A percentile compares a stretch with the other conserved stretches of the same genome.
Evolutionary conservation across 169 alveolate species (phyloP).

Genomic region (Plasmodium gallinaceum): DNA sequence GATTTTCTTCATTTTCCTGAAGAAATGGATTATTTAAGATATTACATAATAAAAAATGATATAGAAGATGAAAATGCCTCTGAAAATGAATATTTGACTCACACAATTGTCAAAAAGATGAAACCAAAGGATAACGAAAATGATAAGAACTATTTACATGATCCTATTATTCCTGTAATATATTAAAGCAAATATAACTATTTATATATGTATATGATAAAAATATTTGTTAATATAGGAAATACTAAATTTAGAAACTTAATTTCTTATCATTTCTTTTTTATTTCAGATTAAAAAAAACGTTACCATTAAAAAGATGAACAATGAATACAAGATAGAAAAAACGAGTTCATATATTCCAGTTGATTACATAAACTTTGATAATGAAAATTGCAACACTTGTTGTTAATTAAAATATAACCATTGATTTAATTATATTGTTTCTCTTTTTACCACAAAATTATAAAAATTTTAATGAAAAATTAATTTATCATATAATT

Average conservation of each 20-base stretch:
- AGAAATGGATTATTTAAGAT: slow-evolving; percentile 43
- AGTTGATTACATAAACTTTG: slow-evolving; percentile 6
- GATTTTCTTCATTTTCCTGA: slow-evolving; percentile 44
- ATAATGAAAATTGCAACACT: slow-evolving; percentile 3
- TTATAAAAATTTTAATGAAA: slow-evolving; percentile 5
- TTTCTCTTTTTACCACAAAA: neutral
- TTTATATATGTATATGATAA: neutral
- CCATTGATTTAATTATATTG: neutral
- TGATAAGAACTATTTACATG: neutral
- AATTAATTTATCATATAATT: neutral
- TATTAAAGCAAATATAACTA: neutral
- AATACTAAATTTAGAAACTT: neutral
- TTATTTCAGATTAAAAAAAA: slow-evolving; percentile 26
- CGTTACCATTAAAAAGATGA: slow-evolving; percentile 27
- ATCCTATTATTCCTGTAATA: slow-evolving; percentile 21
- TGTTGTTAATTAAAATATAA: slow-evolving; percentile 19
- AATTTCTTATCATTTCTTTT: neutral
- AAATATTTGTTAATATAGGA: neutral
- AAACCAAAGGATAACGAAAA: neutral
- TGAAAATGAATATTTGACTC: slow-evolving; percentile 9
- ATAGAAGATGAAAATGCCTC: slow-evolving; percentile 1
- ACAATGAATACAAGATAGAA: slow-evolving; percentile 41
- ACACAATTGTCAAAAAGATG: neutral
- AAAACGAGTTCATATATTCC: slow-evolving; percentile 20
- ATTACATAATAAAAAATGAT: slow-evolving; percentile 58